phyloP scores from a whole-genome alignment of 805 yeast species.

The Yamadazyma sp. region DNA sequence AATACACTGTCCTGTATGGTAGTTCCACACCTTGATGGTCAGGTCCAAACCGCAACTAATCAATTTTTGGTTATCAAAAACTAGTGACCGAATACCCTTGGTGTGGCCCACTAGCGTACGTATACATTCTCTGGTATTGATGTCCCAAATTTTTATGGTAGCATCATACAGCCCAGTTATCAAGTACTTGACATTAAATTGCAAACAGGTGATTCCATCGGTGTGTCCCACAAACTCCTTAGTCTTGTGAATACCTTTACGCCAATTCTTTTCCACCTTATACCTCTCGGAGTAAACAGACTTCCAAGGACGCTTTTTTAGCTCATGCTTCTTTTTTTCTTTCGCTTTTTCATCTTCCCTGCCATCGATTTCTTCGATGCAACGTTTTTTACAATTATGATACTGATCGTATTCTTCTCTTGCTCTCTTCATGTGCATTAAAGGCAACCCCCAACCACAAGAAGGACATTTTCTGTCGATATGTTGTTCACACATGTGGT shows the following conservation, averaged over 20 bases:
- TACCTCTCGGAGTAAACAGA: constrained; percentile 89
- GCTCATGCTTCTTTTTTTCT: constrained; percentile 5
- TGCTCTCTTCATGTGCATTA: constrained; percentile 83
- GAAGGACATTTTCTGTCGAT: constrained; percentile 96
- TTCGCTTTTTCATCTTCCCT: constrained; percentile 5
- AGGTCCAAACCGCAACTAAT: constrained; percentile 91
- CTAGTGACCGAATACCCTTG: constrained; percentile 81
- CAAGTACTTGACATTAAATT: constrained; percentile 70
- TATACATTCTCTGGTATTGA: constrained; percentile 71
- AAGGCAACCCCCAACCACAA: constrained; percentile 98
- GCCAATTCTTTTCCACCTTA: constrained; percentile 92
- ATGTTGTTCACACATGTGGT: constrained; percentile 97
- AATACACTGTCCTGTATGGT: constrained; percentile 89
- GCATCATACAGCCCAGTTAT: constrained; percentile 94
- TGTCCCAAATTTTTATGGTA: constrained; percentile 90
- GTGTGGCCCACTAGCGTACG: constrained; percentile 85
- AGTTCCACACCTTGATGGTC: constrained; percentile 94
- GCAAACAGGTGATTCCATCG: constrained; percentile 86
- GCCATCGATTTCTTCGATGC: constrained; percentile 9
- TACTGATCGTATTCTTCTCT: constrained; percentile 38
- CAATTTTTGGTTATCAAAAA: constrained; percentile 83
- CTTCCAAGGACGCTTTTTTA: constrained; percentile 80
- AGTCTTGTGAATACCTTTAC: constrained; percentile 70
- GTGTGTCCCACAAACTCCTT: constrained; percentile 76
- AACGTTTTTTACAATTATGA: constrained; percentile 5